Conservation (phyloP, 345 rosid species). For the Arabis alpina region DNA sequence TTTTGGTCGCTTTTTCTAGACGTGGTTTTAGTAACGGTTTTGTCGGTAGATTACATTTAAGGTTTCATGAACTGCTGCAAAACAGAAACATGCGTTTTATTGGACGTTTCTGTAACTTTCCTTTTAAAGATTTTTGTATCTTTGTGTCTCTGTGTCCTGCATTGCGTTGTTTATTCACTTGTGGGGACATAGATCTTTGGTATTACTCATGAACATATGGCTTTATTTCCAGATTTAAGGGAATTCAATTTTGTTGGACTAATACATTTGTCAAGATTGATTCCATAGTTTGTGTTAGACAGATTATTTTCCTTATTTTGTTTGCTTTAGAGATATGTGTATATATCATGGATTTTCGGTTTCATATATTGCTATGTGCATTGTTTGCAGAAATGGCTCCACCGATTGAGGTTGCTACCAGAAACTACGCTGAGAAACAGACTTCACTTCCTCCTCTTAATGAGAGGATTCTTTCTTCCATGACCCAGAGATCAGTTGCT, state of each 20-base stretch:
- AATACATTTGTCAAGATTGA: slow-evolving; percentile 4
- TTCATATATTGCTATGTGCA: slow-evolving; percentile 6
- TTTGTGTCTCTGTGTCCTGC: slow-evolving; percentile 28
- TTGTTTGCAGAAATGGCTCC: slow-evolving; percentile 66
- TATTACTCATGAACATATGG: slow-evolving; percentile 8
- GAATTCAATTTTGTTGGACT: not conserved
- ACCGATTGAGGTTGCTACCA: slow-evolving; percentile 59
- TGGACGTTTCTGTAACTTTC: slow-evolving; percentile 40
- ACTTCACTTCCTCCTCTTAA: slow-evolving; percentile 72
- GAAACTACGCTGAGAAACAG: slow-evolving; percentile 41
- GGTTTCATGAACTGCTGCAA: slow-evolving; percentile 22
- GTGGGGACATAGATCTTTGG: slow-evolving; percentile 26
- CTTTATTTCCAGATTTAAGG: slow-evolving; percentile 11
- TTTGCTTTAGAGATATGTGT: slow-evolving; percentile 12
- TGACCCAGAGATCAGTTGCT: slow-evolving; percentile 89
- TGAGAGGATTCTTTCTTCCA: slow-evolving; percentile 91
- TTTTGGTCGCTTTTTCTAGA: not conserved
- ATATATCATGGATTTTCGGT: slow-evolving; percentile 13
- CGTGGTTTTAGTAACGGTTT: slow-evolving; percentile 22
- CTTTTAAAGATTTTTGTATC: not conserved
- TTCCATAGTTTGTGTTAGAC: not conserved
- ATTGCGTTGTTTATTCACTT: slow-evolving; percentile 18
- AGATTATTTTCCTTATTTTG: not conserved
- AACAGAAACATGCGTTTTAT: slow-evolving; percentile 29
- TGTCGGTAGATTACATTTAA: slow-evolving; percentile 31